Evolutionary conservation across 164 flowering plant genomes (phyloP), one percentile per base, ranked within the genome.

Genomic region (Sedum album): DNA sequence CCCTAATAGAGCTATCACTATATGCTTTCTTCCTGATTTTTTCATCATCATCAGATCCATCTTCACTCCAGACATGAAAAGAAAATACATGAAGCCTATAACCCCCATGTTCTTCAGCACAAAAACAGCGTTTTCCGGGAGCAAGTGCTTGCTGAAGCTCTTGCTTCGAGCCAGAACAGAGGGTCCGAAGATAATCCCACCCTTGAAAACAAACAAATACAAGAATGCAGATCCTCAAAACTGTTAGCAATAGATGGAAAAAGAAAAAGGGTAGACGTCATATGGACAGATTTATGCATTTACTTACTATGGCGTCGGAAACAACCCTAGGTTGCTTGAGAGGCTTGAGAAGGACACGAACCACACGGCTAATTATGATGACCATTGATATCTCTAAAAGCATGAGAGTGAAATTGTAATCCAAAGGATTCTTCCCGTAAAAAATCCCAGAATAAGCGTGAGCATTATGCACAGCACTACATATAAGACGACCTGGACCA

Each of bases 171-270:
- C 79, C 4, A 89, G 69, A 18, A 81, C 66, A 0, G 86, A 75
- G 0, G 92, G 92, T 39, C 96, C 91, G 0, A 86, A 17, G n/a
- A 89, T 67, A 5, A 85, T 76, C 0, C 95, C 91, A 36, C 83
- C 88, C 89, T 85, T 36, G 10, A 67, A 39, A 69, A 35, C 38
- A 35, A 35, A 35, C 38, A 35, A 35, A 35, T 17, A 35, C 21
- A 33, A 66, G 20, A 64, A 53, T 48, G 48, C 67, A 26, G 46
- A 39, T 2, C 23, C 20, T 36, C 65, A 65, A 36, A 10, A 33
- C 21, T 48, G 35, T 21, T 48, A 31, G n/a, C 51, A 36, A 51
- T 31, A 30, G 10, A 70, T 68, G 69, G 57, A 55, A 21, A 21
- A 35, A 15, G 1, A 25, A 4, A 49, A 26, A 0, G n/a, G 26